Evolutionary conservation across 768 basidiomycete species (phyloP).

Genomic region (Hericium rajendrae): DNA sequence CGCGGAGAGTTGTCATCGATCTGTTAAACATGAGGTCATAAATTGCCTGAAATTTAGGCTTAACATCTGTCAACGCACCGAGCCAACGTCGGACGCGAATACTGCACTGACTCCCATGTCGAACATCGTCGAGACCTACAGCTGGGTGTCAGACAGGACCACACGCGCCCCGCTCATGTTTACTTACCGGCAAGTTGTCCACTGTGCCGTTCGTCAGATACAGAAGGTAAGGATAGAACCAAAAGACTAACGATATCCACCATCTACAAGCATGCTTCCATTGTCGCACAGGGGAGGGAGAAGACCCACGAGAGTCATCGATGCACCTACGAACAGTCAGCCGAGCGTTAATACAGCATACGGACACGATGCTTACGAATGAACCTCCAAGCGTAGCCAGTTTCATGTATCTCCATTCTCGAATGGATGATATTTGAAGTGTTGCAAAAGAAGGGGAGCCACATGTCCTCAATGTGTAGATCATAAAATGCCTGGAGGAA

Average conservation of each 20-base stretch:
- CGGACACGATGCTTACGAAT: conserved; percentile 46
- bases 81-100: conserved; percentile 89
- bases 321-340: conserved; percentile 53
- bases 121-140: conserved; percentile 82
- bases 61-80: conserved; percentile 37
- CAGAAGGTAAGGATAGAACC: neutral
- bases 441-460: conserved; percentile 97
- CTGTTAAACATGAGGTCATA: conserved; percentile 23
- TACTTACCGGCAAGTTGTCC: conserved; percentile 76
- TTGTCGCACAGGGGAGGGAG: conserved; percentile 92
- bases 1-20: conserved; percentile 93
- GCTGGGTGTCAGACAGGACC: neutral
- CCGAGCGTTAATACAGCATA: neutral
- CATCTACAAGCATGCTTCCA: conserved; percentile 86
- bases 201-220: conserved; percentile 33
- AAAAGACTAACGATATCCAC: conserved; percentile 62
- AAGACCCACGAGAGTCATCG: conserved; percentile 94
- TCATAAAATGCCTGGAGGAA: conserved; percentile 74
- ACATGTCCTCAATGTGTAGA: conserved; percentile 95
- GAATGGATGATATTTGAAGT: conserved; percentile 96
- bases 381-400: conserved; percentile 97
- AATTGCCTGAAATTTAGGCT: neutral
- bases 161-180: neutral
- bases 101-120: conserved; percentile 84
- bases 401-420: conserved; percentile 94